These are phyloP conservation scores for Exophiala dermatitidis DNA, from an alignment of 2,329 filamentous ascomycete species.

Conservation along the genomic window DNA sequence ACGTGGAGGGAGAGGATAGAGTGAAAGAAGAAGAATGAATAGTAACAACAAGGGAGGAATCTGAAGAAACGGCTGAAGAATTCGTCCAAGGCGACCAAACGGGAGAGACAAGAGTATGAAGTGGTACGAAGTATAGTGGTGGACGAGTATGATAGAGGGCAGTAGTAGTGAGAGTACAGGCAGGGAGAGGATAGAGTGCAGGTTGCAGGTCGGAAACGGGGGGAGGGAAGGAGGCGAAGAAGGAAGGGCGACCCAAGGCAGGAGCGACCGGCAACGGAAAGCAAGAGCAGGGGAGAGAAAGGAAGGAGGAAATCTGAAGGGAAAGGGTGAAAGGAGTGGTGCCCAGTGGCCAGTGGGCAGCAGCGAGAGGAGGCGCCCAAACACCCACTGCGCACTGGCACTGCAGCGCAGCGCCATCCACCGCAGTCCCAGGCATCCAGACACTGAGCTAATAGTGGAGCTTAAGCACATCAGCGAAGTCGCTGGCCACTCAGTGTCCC, in stretches of 20 bases:
- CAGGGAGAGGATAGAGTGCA: neutral
- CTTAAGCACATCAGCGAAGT: neutral
- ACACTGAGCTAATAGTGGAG: constrained; percentile 1
- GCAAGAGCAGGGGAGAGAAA: constrained; percentile 20
- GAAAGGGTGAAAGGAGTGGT: neutral
- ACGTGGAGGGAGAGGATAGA: constrained; percentile 9
- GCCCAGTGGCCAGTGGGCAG: neutral
- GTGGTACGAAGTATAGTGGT: constrained; percentile 13
- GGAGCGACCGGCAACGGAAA: constrained; percentile 8
- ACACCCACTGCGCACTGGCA: too few species aligned
- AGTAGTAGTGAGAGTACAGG: too few species aligned
- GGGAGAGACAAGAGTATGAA: constrained; percentile 8
- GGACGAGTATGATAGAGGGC: neutral
- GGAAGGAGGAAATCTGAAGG: constrained; percentile 5
- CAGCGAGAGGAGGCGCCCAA: neutral
- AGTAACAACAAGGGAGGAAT: constrained; percentile 12
- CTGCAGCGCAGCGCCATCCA: too few species aligned
- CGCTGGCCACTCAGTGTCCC: neutral
- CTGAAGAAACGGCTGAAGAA: constrained; percentile 5
- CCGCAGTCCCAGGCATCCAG: neutral
- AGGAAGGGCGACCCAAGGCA: neutral
- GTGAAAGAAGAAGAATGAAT: constrained; percentile 9
- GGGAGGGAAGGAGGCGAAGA: neutral
- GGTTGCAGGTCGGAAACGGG: constrained; percentile 4
- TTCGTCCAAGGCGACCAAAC: neutral